A percentile compares a stretch with the other conserved stretches of the same genome.
Conservation (phyloP, 2,329 filamentous ascomycete species). For the Claviceps humidiphila region DNA sequence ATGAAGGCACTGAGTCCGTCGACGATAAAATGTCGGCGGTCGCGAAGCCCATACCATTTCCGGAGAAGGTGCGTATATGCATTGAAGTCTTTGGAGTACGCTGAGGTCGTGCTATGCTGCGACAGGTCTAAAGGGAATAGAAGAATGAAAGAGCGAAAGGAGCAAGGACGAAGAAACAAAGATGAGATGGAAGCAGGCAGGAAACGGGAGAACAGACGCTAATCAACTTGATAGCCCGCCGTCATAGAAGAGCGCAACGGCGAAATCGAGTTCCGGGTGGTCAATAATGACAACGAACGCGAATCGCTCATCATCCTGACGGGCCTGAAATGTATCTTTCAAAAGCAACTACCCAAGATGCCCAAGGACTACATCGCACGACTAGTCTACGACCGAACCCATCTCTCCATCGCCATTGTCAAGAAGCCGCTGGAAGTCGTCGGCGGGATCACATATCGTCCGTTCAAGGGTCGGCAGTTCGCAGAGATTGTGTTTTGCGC, state of each 20-base stretch:
- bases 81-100: too few relatives aligned
- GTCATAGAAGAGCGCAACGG: slow-evolving; percentile 68
- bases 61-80: slow-evolving; percentile 55
- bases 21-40: slow-evolving; percentile 31
- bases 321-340: slow-evolving; percentile 93
- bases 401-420: slow-evolving; percentile 92
- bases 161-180: too few relatives aligned
- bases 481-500: slow-evolving; percentile 98
- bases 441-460: slow-evolving; percentile 90
- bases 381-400: slow-evolving; percentile 91
- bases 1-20: slow-evolving; percentile 14
- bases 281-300: slow-evolving; percentile 85
- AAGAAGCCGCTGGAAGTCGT: slow-evolving; percentile 95
- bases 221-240: slow-evolving; percentile 2
- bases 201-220: not conserved
- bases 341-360: slow-evolving; percentile 98
- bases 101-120: too few relatives aligned
- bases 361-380: slow-evolving; percentile 98
- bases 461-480: slow-evolving; percentile 83
- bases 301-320: slow-evolving; percentile 91
- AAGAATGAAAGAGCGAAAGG: too few relatives aligned
- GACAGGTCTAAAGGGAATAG: too few relatives aligned
- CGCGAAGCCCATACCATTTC: slow-evolving; percentile 65
- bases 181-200: not conserved
- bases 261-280: slow-evolving; percentile 92